Base-by-base conservation (phyloP, 257 asterid species). In the Ilex asprella region DNA sequence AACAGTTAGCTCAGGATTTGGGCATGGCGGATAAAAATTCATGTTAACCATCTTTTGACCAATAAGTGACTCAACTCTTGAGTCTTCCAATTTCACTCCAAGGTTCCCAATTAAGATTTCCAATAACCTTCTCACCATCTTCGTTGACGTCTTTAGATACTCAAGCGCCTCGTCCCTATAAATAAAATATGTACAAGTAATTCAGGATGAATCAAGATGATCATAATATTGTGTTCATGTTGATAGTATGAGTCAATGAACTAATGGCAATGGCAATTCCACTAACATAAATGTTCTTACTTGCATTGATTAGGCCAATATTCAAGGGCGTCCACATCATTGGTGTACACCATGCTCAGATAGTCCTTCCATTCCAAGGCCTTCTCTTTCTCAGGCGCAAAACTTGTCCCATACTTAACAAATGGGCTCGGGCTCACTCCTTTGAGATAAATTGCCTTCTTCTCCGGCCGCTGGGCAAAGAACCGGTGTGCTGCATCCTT, bases 331-430 rank as follows among this genome's bases (percentile, higher is more conserved):
- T 77, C 79, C n/a, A 47, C 61, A 56, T 77, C 79, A 55, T 63
- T 77, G n/a, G 79, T 73, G 35, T 77, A 77, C n/a, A 63, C 56
- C 79, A 77, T 70, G 61, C 71, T 77, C 12, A 73, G 41, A 70
- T 69, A 73, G 64, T 77, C 82, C 62, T 74, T 77, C 77, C 82
- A 77, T 64, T 77, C 82, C 72, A 77, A 49, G 56, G 77, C 75
- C 57, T 65, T 77, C 54, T 77, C 79, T 39, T 63, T 70, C 11
- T 73, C 73, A 31, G 79, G 79, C 0, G 32, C 74, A 73, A 77
- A 77, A 30, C 79, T 77, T 1, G 77, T 70, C 14, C 77, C 79
- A 70, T 73, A 77, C 39, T 67, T 73, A 30, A 73, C 74, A 13
- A 73, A 69, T 2, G 75, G 73, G 62, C 70, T 72, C 4, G 76